Percentiles rank a stretch among this genome's conserved stretches.
phyloP scores from a whole-genome alignment of 2,329 filamentous ascomycete species.

The Aspergillus aculeatus region DNA sequence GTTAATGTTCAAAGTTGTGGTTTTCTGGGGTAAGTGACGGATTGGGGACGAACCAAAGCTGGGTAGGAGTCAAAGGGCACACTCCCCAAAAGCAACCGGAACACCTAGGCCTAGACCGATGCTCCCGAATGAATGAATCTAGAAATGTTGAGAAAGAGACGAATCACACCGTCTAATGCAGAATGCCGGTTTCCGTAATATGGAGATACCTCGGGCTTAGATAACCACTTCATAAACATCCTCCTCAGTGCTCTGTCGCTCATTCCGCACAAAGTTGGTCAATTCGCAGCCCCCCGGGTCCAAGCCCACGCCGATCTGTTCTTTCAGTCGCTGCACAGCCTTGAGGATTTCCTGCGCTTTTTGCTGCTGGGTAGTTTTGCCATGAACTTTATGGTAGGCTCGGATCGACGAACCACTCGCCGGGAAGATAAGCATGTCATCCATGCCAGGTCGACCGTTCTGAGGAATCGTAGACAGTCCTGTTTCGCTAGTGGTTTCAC shows the following conservation, averaged over 20 bases:
- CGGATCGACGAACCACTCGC: constrained; percentile 35
- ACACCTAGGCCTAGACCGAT: background rate
- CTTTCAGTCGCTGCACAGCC: constrained; percentile 51
- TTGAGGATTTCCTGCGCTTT: constrained; percentile 47
- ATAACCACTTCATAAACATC: constrained; percentile 39
- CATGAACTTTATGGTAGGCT: constrained; percentile 45
- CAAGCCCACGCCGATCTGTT: constrained; percentile 52
- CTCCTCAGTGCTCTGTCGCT: constrained; percentile 52
- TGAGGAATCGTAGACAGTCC: constrained; percentile 47
- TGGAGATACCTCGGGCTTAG: background rate
- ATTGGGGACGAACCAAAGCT: background rate
- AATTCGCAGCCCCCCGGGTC: constrained; percentile 54
- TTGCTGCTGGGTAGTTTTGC: constrained; percentile 43
- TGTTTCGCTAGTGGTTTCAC: constrained; percentile 9
- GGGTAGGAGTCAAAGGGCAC: background rate
- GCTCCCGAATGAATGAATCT: background rate
- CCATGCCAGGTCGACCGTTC: constrained; percentile 27
- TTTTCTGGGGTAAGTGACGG: background rate
- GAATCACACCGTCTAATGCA: background rate
- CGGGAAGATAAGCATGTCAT: constrained; percentile 38
- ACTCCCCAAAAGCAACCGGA: background rate
- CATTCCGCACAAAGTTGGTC: constrained; percentile 52
- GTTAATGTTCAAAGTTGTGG: background rate
- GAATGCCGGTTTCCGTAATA: background rate
- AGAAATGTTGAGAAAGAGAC: background rate